Percentiles rank a stretch among this genome's conserved stretches.
phyloP scores from a whole-genome alignment of 2,329 filamentous ascomycete species.

The Penicillium thymicola region DNA sequence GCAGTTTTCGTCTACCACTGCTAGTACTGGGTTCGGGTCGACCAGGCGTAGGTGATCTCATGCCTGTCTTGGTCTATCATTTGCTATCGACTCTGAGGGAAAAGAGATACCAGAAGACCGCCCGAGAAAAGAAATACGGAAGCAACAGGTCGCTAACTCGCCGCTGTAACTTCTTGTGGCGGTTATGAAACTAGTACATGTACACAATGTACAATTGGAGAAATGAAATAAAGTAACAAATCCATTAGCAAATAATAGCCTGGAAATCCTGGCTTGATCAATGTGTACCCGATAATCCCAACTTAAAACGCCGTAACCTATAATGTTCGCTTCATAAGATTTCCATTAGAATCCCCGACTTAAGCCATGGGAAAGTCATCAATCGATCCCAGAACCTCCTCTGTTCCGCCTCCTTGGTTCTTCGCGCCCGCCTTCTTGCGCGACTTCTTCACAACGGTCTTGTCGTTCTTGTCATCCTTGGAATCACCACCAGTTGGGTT shows the following conservation, averaged over 20 bases:
- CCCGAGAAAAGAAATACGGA: not conserved
- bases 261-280: not conserved
- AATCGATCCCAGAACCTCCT: slow-evolving; percentile 41
- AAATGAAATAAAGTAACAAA: not conserved
- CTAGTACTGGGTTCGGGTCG: slow-evolving; percentile 47
- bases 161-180: not conserved
- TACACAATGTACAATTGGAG: not conserved
- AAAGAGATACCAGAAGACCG: not conserved
- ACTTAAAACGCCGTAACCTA: slow-evolving; percentile 6
- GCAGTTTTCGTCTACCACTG: slow-evolving; percentile 31
- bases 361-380: slow-evolving; percentile 29
- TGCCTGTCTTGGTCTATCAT: not conserved
- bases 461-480: slow-evolving; percentile 33
- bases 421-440: slow-evolving; percentile 32
- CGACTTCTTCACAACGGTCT: slow-evolving; percentile 27
- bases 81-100: not conserved
- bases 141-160: too few species aligned
- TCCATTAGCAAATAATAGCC: slow-evolving; percentile 1
- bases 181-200: not conserved
- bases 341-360: not conserved
- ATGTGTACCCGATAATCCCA: slow-evolving; percentile 7
- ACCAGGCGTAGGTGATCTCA: slow-evolving; percentile 39
- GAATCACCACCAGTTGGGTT: slow-evolving; percentile 38
- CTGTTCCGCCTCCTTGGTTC: slow-evolving; percentile 34
- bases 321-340: not conserved